Evolutionary conservation across 805 yeast genomes (phyloP), one percentile per base, ranked within the genome.

Genomic region (Henningerozyma blattae): DNA sequence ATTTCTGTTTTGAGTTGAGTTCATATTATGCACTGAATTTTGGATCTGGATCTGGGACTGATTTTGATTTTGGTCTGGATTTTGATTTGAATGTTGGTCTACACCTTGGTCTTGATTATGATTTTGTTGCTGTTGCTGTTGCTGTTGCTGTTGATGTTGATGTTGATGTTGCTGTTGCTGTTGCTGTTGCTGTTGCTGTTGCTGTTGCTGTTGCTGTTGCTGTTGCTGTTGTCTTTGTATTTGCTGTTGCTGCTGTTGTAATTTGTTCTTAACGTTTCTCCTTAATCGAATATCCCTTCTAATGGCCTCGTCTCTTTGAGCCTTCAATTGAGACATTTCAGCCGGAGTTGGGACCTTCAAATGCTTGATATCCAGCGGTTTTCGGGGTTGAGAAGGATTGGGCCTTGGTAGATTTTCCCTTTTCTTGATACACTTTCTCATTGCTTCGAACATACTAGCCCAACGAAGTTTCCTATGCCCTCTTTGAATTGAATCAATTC

Each of bases 361-460:
- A 32, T 58, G 57, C 42, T 62, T 62, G 27, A 61, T 63, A 37
- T 65, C 70, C 19, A 50, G 46, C 6, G 55, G 53, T 44, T 41
- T 65, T 35, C 60, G 65, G 41, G 59, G 60, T 50, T 64, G 63
- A 43, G 61, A 50, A 39, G 64, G 64, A 33, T 67, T 67, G 15
- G 81, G 82, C 41, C 70, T 68, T 15, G 80, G 77, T 4, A 75
- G 72, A 45, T 68, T 74, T 54, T 91, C 98, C 30, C 97, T 68
- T 53, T 87, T 87, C 45, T 84, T 75, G 78, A 87, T 84, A 44
- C 80, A 66, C 58, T 86, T 86, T 38, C 95, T 68, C 61, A 91
- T 78, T 1, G 94, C 95, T 52, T 91, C 98, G 62, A 91, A 84
- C 84, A 91, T 81, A 35, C 94, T 81, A 0, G 95, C 95, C 96